A percentile compares a stretch with the other conserved stretches of the same genome.
phyloP scores from a whole-genome alignment of 495 filamentous ascomycete species.

The Venustampulla echinocandica region DNA sequence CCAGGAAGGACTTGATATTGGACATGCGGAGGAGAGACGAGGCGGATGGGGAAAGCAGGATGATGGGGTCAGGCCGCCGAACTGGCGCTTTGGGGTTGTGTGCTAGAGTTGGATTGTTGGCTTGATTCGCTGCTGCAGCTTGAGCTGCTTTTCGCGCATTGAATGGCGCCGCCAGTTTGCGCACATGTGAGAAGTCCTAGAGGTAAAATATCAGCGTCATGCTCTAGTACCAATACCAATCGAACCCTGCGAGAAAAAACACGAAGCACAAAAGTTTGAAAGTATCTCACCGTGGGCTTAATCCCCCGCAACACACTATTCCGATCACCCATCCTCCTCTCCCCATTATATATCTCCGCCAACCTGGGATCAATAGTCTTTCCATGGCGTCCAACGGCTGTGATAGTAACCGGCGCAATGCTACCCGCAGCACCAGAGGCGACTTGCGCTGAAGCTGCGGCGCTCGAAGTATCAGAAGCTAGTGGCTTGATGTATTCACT shows the following conservation, averaged over 20 bases:
- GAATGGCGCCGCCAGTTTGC: constrained; percentile 76
- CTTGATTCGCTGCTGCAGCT: constrained; percentile 40
- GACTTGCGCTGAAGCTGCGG: constrained; percentile 39
- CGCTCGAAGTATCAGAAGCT: constrained; percentile 46
- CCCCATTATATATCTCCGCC: constrained; percentile 79
- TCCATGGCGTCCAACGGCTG: constrained; percentile 35
- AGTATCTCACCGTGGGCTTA: constrained; percentile 71
- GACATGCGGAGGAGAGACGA: constrained; percentile 95
- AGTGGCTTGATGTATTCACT: constrained; percentile 86
- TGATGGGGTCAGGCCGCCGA: constrained; percentile 82
- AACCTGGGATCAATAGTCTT: constrained; percentile 71
- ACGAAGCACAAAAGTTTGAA: too few relatives aligned
- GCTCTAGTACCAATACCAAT: too few relatives aligned
- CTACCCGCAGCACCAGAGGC: constrained; percentile 40
- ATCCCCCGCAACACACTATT: constrained; percentile 82
- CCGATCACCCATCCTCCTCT: constrained; percentile 84
- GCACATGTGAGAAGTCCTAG: constrained; percentile 94
- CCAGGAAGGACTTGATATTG: constrained; percentile 94
- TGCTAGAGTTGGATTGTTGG: constrained; percentile 29
- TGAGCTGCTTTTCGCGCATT: constrained; percentile 31
- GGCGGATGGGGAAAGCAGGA: constrained; percentile 95
- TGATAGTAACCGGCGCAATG: constrained; percentile 40
- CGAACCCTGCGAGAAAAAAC: too few relatives aligned
- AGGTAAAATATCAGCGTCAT: too few relatives aligned
- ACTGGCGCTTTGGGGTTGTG: constrained; percentile 40